Evolutionary conservation across 495 filamentous ascomycete species (phyloP), one percentile per base, ranked within the genome.

Genomic region (Trichoderma virens): DNA sequence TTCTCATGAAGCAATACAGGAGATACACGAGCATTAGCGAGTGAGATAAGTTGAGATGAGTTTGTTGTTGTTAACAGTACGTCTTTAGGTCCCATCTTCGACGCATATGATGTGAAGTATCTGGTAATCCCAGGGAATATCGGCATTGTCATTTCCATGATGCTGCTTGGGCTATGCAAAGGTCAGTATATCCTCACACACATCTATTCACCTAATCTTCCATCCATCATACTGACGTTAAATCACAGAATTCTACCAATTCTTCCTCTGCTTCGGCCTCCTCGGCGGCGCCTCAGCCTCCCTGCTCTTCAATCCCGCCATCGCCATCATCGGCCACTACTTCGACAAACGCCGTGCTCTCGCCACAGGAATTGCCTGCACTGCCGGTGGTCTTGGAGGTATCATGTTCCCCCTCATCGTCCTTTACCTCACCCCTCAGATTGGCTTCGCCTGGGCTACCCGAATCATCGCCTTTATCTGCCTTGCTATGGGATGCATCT

Each of bases 301-400:
- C 0, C 71, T 86, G 23, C 73, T 90, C 8, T 86, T 86, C 9
- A 82, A 82, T 0, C 83, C 85, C 0, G 77, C 84, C 0, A 82
- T 87, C 65, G 80, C 82, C 1, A 78, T 82, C 20, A 78, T 89
- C 70, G 83, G 83, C 41, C 86, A 88, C 73, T 88, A 83, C 80
- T 90, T 90, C 72, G 76, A 86, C 63, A 69, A 65, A 11, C 82
- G 81, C 20, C 79, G 86, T 2, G 87, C 83, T 0, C 71, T 88
- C 5, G 86, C 86, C 0, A 85, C 81, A n/a, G 87, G 87, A n/a
- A 76, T 88, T 38, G 83, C 86, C 18, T 83, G 84, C 66, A 83
- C 79, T 0, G 82, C 85, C 0, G 83, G 83, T 6, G 83, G 82
- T 6, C 74, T 85, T 23, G 87, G 87, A 16, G 86, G 87, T 14